Evolutionary conservation across 1,139 yeast genomes (phyloP).

Genomic region (Yamadazyma atlantica): DNA sequence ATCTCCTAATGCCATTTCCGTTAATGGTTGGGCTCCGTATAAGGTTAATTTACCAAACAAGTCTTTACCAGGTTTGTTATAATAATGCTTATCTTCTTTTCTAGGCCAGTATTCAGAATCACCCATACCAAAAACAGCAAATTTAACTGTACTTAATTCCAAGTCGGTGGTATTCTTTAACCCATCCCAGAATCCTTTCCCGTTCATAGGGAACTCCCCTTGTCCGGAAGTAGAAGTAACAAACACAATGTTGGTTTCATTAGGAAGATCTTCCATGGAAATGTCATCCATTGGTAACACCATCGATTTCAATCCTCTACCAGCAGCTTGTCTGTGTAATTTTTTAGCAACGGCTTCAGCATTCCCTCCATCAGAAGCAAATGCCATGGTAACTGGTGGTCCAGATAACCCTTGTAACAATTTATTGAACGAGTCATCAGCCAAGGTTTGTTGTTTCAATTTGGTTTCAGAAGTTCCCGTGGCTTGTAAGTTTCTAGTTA

Average conservation of each 20-base stretch:
- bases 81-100: slow-evolving; percentile 90
- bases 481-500: slow-evolving; percentile 70
- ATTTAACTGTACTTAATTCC: slow-evolving; percentile 69
- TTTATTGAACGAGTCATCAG: slow-evolving; percentile 75
- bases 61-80: slow-evolving; percentile 89
- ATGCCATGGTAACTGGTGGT: slow-evolving; percentile 87
- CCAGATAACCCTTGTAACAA: slow-evolving; percentile 87
- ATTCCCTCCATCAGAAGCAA: slow-evolving; percentile 94
- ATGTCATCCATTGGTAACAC: slow-evolving; percentile 84
- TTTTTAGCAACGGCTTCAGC: slow-evolving; percentile 85
- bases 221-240: slow-evolving; percentile 93
- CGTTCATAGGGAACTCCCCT: slow-evolving; percentile 97
- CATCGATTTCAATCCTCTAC: slow-evolving; percentile 79
- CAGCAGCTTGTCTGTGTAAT: slow-evolving; percentile 78
- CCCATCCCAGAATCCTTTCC: slow-evolving; percentile 87
- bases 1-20: slow-evolving; percentile 86
- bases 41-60: slow-evolving; percentile 60
- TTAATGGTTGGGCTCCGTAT: slow-evolving; percentile 71
- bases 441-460: slow-evolving; percentile 60
- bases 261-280: slow-evolving; percentile 74
- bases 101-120: slow-evolving; percentile 97
- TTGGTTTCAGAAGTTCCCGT: slow-evolving; percentile 62
- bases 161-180: slow-evolving; percentile 68
- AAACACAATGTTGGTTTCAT: slow-evolving; percentile 79
- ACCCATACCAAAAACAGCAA: slow-evolving; percentile 87